Evolutionary conservation across 225 moss, liverwort and hornwort genomes (phyloP), one percentile per base, ranked within the genome.

Genomic region (Lunularia cruciata): DNA sequence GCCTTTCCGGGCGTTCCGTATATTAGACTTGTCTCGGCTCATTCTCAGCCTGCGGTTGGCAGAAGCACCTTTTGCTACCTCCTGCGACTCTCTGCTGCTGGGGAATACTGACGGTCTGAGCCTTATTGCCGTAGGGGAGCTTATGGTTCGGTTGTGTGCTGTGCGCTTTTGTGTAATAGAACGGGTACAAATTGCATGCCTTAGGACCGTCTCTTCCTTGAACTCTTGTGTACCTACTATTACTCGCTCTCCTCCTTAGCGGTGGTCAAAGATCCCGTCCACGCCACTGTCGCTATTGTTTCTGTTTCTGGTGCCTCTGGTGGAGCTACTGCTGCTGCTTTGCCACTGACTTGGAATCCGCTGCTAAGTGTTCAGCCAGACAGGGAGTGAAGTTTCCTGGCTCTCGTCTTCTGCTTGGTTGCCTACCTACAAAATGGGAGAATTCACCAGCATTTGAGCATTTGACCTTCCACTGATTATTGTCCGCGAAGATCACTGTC

Each of bases 221-320:
- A 11, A 39, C 9, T 40, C 25, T 14, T 40, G 11, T 23, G 6
- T 23, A 12, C 60, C 25, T 25, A 23, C 23, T 61, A 38, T 39
- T 61, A 20, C 5, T 59, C 59, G 20, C 42, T 13, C 39, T 61
- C 39, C 39, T 22, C 42, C 39, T 11, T 40, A 61, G 36, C 39
- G 38, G 8, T 40, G 60, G 61, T 39, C 39, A 39, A 54, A 61
- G 61, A 61, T 61, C 61, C 34, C 61, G 39, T 61, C 61, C 2
- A n/a, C n/a, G n/a, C 61, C 61, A 61, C 61, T 61, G 42, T 25
- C 22, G 22, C 39, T 61, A 40, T 35, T 37, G 39, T 40, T 38
- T 40, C 40, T 40, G 61, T 40, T n/a, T n/a, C n/a, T n/a, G n/a
- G n/a, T n/a, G n/a, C n/a, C n/a, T n/a, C n/a, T n/a, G n/a, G n/a